These are phyloP conservation scores for Patellifolia procumbens DNA, from an alignment of 179 eudicot species.

Conservation along the genomic window DNA sequence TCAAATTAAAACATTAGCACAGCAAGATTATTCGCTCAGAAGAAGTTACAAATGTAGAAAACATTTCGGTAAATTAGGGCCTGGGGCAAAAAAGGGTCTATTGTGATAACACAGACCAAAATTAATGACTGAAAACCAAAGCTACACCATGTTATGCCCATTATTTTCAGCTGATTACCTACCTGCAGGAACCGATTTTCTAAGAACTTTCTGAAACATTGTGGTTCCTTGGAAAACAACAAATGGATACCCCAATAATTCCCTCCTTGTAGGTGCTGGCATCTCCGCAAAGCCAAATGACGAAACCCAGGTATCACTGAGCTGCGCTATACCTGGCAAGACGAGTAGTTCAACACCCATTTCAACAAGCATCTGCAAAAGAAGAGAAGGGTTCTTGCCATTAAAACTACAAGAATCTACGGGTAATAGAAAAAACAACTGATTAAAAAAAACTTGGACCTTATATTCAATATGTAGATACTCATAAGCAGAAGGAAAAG, in stretches of 20 bases:
- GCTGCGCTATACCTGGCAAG: conserved; percentile 52
- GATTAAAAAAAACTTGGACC: background rate
- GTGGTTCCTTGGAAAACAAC: conserved; percentile 46
- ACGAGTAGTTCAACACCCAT: conserved; percentile 50
- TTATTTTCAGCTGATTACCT: background rate
- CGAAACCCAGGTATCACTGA: conserved; percentile 47
- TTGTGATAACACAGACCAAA: background rate
- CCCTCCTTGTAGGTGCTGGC: conserved; percentile 34
- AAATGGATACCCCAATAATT: conserved; percentile 47
- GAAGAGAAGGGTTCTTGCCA: background rate
- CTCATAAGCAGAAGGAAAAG: background rate
- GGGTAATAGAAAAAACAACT: conserved; percentile 6
- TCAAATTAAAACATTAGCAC: no score
- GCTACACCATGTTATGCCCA: background rate
- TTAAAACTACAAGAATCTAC: background rate
- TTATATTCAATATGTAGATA: background rate
- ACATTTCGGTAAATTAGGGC: background rate
- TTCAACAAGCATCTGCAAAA: conserved; percentile 48
- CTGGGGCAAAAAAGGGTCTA: background rate
- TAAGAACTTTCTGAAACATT: conserved; percentile 41
- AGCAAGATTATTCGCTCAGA: no score
- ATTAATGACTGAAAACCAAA: conserved; percentile 11
- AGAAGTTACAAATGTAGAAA: no score
- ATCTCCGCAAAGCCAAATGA: conserved; percentile 48
- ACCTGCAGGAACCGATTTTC: conserved; percentile 31